Percentiles rank a stretch among this genome's conserved stretches.
Conservation (phyloP, 805 yeast species). For the Yamadazyma kitorensis region DNA sequence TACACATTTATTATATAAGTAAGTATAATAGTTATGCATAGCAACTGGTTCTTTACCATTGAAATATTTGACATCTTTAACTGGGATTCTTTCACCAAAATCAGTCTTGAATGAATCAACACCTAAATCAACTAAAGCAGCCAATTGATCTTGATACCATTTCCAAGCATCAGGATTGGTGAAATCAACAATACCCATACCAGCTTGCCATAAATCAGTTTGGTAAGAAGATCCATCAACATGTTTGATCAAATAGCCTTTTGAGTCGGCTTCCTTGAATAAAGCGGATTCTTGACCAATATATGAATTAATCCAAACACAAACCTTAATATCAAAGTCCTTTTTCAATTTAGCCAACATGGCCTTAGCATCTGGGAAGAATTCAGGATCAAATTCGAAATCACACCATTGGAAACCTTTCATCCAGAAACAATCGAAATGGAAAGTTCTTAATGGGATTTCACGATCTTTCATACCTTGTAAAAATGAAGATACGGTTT, state of each 20-base stretch:
- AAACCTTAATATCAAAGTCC: slow-evolving; percentile 27
- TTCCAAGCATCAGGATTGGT: slow-evolving; percentile 34
- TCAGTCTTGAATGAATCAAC: slow-evolving; percentile 38
- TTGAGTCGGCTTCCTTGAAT: slow-evolving; percentile 28
- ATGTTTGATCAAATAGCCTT: slow-evolving; percentile 27
- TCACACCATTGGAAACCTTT: slow-evolving; percentile 40
- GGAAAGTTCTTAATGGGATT: slow-evolving; percentile 33
- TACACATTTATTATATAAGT: slow-evolving; percentile 30
- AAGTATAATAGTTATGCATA: slow-evolving; percentile 37
- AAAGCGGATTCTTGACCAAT: slow-evolving; percentile 33
- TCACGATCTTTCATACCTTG: slow-evolving; percentile 35
- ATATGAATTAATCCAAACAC: slow-evolving; percentile 38
- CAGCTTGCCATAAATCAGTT: slow-evolving; percentile 39
- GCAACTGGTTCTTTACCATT: slow-evolving; percentile 28
- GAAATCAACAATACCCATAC: slow-evolving; percentile 37
- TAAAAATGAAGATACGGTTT: slow-evolving; percentile 28
- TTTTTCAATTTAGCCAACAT: slow-evolving; percentile 25
- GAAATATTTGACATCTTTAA: slow-evolving; percentile 23
- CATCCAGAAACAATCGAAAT: slow-evolving; percentile 41
- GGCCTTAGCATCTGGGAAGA: slow-evolving; percentile 28
- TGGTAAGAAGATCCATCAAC: slow-evolving; percentile 30
- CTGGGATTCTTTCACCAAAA: slow-evolving; percentile 38
- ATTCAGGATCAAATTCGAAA: slow-evolving; percentile 34
- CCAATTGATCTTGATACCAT: slow-evolving; percentile 29
- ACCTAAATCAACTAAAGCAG: slow-evolving; percentile 26